These are phyloP conservation scores for Coccomyxa sp. DNA, from an alignment of 139 green algal genomes.

Conservation along the genomic window DNA sequence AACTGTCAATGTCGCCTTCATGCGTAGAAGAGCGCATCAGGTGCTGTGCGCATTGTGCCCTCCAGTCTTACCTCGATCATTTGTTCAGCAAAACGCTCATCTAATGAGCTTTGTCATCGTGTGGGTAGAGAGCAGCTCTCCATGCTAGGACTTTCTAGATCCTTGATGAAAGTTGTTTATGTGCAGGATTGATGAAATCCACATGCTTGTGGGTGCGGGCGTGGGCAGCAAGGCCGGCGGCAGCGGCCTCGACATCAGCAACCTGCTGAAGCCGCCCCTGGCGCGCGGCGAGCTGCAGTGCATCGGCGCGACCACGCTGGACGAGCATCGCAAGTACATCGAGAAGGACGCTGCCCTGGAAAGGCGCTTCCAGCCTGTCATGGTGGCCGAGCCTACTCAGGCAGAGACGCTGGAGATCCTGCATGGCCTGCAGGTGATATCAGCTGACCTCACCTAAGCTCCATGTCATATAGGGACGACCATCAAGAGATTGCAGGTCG, in stretches of 20 bases:
- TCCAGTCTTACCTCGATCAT: too few relatives aligned
- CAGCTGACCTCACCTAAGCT: not conserved
- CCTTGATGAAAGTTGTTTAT: too few relatives aligned
- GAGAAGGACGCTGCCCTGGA: conserved; percentile 93
- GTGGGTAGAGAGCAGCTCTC: not conserved
- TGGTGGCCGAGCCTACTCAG: conserved; percentile 71
- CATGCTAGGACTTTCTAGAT: too few relatives aligned
- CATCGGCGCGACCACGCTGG: conserved; percentile 85
- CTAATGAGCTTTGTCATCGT: not conserved
- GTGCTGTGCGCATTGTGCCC: too few relatives aligned
- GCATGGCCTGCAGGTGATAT: conserved; percentile 37
- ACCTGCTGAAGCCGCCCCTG: conserved; percentile 93
- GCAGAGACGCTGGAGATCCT: conserved; percentile 79
- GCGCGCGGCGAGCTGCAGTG: conserved; percentile 69
- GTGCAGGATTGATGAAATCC: conserved; percentile 77
- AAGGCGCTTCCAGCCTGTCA: conserved; percentile 93
- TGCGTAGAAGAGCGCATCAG: too few relatives aligned
- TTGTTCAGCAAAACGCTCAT: too few relatives aligned
- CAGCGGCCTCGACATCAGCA: conserved; percentile 90
- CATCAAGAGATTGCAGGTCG: too few relatives aligned
- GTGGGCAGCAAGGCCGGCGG: conserved; percentile 38
- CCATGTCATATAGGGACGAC: not conserved
- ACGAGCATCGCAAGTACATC: conserved; percentile 88
- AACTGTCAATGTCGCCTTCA: too few relatives aligned
- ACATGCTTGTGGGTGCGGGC: conserved; percentile 93